phyloP scores from a whole-genome alignment of 441 rosid species.

The Metrosideros polymorpha region DNA sequence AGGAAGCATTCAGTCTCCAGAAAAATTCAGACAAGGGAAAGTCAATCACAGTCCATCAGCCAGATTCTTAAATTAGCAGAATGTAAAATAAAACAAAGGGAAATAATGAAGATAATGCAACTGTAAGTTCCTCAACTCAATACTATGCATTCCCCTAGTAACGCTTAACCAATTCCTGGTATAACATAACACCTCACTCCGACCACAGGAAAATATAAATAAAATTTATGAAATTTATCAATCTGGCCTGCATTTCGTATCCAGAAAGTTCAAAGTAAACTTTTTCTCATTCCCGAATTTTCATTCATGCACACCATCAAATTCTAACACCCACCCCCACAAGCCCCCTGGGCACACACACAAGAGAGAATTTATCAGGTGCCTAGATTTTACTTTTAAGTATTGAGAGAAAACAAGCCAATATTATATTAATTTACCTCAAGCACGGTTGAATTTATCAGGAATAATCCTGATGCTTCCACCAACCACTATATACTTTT shows the following conservation, averaged over 20 bases:
- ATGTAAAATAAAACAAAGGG: background rate
- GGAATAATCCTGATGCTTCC: background rate
- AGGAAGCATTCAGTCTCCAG: background rate
- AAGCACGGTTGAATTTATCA: background rate
- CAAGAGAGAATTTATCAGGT: background rate
- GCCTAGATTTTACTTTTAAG: background rate
- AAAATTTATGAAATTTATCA: background rate
- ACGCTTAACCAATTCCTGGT: background rate
- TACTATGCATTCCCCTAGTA: background rate
- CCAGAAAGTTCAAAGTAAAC: background rate
- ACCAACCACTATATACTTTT: background rate
- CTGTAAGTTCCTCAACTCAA: background rate
- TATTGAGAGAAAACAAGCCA: background rate
- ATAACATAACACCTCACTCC: background rate
- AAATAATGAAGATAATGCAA: background rate
- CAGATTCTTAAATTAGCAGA: background rate
- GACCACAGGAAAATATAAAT: background rate
- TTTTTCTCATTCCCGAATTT: background rate
- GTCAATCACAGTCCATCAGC: background rate
- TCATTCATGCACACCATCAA: background rate
- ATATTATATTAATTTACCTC: background rate
- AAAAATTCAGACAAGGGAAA: background rate
- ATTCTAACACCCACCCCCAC: background rate
- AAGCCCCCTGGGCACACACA: background rate
- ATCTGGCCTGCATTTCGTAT: background rate